Conservation (phyloP, 805 yeast species). For the Kodamaea leandrae region DNA sequence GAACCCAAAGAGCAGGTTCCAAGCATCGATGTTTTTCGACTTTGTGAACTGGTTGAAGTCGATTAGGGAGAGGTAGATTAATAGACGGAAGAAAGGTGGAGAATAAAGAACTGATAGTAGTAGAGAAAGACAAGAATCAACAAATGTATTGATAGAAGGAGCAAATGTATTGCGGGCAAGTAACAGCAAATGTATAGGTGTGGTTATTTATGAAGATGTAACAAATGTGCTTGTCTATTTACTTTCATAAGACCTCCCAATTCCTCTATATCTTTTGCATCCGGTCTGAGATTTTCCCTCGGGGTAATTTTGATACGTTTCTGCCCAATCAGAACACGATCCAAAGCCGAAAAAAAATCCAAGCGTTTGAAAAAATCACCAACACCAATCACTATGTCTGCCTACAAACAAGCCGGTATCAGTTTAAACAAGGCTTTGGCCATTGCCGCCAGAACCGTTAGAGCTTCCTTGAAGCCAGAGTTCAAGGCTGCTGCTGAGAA, state of each 20-base stretch:
- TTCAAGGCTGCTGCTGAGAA: constrained; percentile 66
- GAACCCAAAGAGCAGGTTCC: constrained; percentile 44
- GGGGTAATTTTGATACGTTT: constrained; percentile 2
- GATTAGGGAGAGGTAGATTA: constrained; percentile 13
- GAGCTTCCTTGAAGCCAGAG: constrained; percentile 86
- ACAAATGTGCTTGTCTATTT: neutral
- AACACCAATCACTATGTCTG: constrained; percentile 32
- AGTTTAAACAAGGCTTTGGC: constrained; percentile 83
- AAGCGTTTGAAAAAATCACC: constrained; percentile 9
- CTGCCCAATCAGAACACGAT: constrained; percentile 8
- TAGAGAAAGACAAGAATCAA: neutral
- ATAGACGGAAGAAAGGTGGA: neutral
- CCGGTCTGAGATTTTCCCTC: neutral
- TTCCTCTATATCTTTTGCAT: too few relatives aligned
- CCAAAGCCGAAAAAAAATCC: constrained; percentile 9
- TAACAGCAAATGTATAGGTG: neutral
- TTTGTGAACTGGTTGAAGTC: constrained; percentile 75
- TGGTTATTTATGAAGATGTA: too few relatives aligned
- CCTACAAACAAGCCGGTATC: constrained; percentile 50
- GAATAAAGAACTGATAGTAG: neutral
- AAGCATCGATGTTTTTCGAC: constrained; percentile 65
- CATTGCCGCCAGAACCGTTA: constrained; percentile 84
- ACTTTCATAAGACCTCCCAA: neutral
- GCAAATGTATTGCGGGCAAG: neutral
- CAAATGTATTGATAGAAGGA: neutral